These are phyloP conservation scores for Paraconiothyrium sp. DNA, from an alignment of 2,329 filamentous ascomycete species.

Conservation along the genomic window DNA sequence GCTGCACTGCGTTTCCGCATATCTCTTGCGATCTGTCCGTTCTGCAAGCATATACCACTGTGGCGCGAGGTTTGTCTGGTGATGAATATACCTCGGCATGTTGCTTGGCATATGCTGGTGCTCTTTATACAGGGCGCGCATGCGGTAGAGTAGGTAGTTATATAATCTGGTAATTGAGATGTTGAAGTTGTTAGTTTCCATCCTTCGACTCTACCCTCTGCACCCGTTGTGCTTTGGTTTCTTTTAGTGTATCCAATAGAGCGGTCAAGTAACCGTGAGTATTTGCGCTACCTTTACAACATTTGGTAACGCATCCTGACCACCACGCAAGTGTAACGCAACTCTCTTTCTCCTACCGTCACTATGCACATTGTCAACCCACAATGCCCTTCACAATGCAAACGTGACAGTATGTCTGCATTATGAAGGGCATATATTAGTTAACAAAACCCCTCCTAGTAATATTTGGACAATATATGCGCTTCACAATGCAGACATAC, in stretches of 20 bases:
- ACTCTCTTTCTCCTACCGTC: not conserved
- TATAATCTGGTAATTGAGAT: constrained; percentile 44
- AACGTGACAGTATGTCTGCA: too few species aligned
- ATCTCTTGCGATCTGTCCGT: constrained; percentile 26
- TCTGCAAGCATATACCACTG: constrained; percentile 33
- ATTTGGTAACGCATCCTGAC: not conserved
- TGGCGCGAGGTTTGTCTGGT: constrained; percentile 18
- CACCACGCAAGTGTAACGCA: not conserved
- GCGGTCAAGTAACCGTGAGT: not conserved
- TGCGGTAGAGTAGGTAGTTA: constrained; percentile 28
- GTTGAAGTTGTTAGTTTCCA: constrained; percentile 14
- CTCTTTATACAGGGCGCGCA: constrained; percentile 16
- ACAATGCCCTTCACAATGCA: not conserved
- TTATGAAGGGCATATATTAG: too few species aligned
- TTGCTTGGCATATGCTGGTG: constrained; percentile 25
- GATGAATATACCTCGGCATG: constrained; percentile 23
- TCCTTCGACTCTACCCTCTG: not conserved
- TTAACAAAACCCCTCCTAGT: too few species aligned
- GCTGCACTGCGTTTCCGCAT: constrained; percentile 28
- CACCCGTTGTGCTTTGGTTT: not conserved
- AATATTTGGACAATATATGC: not conserved
- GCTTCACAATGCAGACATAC: not conserved
- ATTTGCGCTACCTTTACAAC: not conserved
- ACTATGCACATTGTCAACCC: not conserved
- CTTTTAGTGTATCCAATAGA: not conserved